Evolutionary conservation across 495 filamentous ascomycete species (phyloP).

Genomic region (Bacidia rubella): DNA sequence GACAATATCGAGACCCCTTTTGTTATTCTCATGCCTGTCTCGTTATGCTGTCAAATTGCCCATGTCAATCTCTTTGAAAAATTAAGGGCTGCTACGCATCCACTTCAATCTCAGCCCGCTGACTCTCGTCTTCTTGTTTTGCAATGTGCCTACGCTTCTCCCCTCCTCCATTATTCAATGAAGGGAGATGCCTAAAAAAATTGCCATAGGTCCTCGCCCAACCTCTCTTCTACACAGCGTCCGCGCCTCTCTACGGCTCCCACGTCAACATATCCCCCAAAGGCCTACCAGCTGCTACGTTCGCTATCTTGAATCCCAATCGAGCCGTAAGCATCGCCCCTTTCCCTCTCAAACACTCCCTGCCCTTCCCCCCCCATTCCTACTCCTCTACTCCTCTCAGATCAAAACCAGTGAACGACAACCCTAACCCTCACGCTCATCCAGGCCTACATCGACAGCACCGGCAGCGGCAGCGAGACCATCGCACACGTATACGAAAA

Average conservation of each 20-base stretch:
- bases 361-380: conserved; percentile 20
- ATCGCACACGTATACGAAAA: conserved; percentile 64
- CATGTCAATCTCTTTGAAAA: no score
- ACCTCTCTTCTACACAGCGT: conserved; percentile 54
- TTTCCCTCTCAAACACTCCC: background rate
- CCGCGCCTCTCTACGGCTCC: conserved; percentile 43
- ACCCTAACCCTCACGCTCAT: conserved; percentile 28
- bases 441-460: conserved; percentile 54
- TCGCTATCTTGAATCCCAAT: conserved; percentile 40
- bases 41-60: no score
- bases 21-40: no score
- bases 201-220: conserved; percentile 34
- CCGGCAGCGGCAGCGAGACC: conserved; percentile 56
- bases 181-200: background rate
- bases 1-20: background rate
- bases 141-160: background rate
- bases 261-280: conserved; percentile 64
- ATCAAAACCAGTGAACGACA: conserved; percentile 47
- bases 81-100: no score
- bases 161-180: background rate
- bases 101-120: background rate
- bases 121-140: no score
- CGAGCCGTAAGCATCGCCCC: background rate
- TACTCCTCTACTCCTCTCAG: conserved; percentile 38
- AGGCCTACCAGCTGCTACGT: conserved; percentile 39